Percentiles rank a stretch among this genome's conserved stretches.
Evolutionary conservation across 768 basidiomycete species (phyloP).

Genomic region (Rubroboletus satanas): DNA sequence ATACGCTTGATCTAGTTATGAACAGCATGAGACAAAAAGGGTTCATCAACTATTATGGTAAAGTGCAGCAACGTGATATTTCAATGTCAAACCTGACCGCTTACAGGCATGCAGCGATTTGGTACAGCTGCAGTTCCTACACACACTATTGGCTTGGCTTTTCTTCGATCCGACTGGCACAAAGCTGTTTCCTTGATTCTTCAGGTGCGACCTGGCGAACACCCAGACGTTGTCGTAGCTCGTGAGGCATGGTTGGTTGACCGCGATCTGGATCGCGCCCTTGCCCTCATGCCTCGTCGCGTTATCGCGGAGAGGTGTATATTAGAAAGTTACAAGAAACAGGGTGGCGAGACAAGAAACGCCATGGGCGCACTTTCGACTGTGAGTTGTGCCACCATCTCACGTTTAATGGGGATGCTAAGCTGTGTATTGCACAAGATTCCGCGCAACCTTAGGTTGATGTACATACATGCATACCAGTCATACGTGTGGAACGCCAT

Average conservation of each 20-base stretch:
- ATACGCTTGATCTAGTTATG: constrained; percentile 72
- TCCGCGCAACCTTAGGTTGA: constrained; percentile 88
- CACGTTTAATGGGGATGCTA: neutral
- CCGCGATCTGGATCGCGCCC: constrained; percentile 72
- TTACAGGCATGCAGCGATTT: constrained; percentile 93
- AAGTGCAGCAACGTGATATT: constrained; percentile 1
- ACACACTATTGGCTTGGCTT: constrained; percentile 86
- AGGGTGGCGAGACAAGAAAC: constrained; percentile 72
- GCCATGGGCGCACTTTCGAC: constrained; percentile 85
- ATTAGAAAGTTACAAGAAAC: constrained; percentile 84
- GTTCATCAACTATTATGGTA: constrained; percentile 98
- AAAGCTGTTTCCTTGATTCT: constrained; percentile 81
- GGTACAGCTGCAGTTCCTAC: constrained; percentile 96
- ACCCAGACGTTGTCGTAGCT: constrained; percentile 83
- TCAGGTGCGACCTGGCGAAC: constrained; percentile 81
- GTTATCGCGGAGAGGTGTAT: constrained; percentile 93
- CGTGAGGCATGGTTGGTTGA: constrained; percentile 89
- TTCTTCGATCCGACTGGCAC: constrained; percentile 89
- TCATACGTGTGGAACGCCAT: constrained; percentile 98
- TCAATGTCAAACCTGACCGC: constrained; percentile 3
- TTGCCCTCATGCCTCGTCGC: constrained; percentile 82
- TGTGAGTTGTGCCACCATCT: constrained; percentile 38
- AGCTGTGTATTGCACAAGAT: constrained; percentile 53
- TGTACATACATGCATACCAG: constrained; percentile 99
- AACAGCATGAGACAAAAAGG: constrained; percentile 75